Conservation (phyloP, 2,329 filamentous ascomycete genomes). For the Neofusicoccum ribis region DNA sequence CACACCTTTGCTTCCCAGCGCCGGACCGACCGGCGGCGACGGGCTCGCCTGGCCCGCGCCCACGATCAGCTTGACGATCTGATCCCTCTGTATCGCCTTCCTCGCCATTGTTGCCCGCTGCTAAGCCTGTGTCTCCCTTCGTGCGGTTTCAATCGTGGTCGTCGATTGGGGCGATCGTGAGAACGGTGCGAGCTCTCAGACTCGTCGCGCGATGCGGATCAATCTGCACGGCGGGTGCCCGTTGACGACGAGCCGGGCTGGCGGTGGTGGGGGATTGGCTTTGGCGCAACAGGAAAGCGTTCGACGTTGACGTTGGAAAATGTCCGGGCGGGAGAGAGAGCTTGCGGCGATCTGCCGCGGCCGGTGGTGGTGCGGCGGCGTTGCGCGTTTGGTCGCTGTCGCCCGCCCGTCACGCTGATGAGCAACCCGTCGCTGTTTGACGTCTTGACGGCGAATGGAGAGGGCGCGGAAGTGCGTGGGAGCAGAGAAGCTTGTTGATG, state of each 20-base stretch:
- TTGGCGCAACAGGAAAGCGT: not conserved
- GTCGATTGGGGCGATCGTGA: not conserved
- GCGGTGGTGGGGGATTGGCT: not conserved
- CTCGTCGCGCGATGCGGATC: too few relatives aligned
- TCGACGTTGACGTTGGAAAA: not conserved
- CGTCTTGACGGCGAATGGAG: too few relatives aligned
- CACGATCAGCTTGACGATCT: constrained; percentile 93
- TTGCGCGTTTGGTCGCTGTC: not conserved
- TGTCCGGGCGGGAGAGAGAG: not conserved
- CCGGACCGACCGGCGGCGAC: constrained; percentile 93
- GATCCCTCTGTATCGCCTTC: constrained; percentile 37
- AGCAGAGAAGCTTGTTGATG: too few relatives aligned
- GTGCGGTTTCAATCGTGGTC: not conserved
- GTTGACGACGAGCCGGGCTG: not conserved
- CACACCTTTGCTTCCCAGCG: constrained; percentile 93
- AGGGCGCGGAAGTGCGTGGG: too few relatives aligned
- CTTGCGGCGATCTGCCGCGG: constrained; percentile 11
- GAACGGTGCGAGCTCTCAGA: too few relatives aligned
- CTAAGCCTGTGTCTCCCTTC: not conserved
- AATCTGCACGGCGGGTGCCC: too few relatives aligned
- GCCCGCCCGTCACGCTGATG: not conserved
- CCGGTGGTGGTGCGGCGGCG: constrained; percentile 2
- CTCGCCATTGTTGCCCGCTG: constrained; percentile 33
- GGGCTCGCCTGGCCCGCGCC: constrained; percentile 93
- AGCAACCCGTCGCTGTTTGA: too few relatives aligned